These are phyloP conservation scores for Daldinia grandis DNA, from an alignment of 495 filamentous ascomycete species.

Conservation along the genomic window DNA sequence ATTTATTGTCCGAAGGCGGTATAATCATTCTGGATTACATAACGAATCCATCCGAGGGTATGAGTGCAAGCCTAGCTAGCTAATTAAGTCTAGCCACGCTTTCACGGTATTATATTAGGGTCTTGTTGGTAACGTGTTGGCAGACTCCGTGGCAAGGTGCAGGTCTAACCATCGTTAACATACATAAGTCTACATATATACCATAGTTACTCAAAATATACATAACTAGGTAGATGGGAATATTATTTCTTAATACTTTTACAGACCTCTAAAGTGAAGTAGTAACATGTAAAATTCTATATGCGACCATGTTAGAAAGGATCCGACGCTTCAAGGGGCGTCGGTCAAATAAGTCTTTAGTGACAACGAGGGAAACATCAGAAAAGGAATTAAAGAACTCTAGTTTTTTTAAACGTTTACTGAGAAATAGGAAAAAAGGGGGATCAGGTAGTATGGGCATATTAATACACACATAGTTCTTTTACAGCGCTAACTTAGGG, in stretches of 20 bases:
- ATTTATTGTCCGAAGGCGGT: neutral
- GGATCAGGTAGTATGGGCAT: slow-evolving; percentile 1
- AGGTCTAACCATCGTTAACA: neutral
- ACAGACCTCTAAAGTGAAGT: neutral
- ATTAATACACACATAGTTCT: neutral
- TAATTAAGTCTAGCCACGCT: slow-evolving; percentile 4
- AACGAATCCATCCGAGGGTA: neutral
- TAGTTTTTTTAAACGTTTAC: slow-evolving; percentile 1
- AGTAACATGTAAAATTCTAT: neutral
- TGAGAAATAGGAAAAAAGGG: neutral
- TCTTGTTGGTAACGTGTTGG: neutral
- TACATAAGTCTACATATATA: too few species aligned
- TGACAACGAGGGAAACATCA: neutral
- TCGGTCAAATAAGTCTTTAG: neutral
- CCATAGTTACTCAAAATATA: neutral
- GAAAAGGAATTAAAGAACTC: slow-evolving; percentile 8
- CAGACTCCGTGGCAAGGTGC: slow-evolving; percentile 1
- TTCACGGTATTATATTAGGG: neutral
- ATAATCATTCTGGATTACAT: neutral
- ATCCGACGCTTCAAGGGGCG: slow-evolving; percentile 1
- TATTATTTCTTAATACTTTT: neutral
- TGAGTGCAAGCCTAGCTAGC: neutral
- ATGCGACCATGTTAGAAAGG: slow-evolving; percentile 9
- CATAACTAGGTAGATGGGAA: too few species aligned
- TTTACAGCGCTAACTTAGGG: neutral